These are phyloP conservation scores for Alternaria gansuensis DNA, from an alignment of 2,329 filamentous ascomycete species.

Conservation along the genomic window DNA sequence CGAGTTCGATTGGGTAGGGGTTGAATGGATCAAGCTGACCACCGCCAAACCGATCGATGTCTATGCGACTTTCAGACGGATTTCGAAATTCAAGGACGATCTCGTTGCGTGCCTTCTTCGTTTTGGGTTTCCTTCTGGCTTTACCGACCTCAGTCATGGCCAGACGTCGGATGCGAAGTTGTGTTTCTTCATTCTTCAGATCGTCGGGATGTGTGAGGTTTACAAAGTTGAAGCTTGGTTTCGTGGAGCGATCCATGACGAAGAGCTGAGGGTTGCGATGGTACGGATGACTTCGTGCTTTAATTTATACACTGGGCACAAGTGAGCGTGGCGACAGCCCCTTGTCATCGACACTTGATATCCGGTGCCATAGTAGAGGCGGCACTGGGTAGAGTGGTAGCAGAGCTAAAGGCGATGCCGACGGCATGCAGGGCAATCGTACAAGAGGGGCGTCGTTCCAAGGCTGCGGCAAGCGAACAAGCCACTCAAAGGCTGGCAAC, in stretches of 20 bases:
- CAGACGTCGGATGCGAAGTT: constrained; percentile 45
- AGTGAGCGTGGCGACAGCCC: constrained; percentile 5
- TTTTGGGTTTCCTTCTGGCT: constrained; percentile 40
- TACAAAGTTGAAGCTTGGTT: constrained; percentile 44
- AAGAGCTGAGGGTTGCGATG: not conserved
- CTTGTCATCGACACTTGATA: constrained; percentile 18
- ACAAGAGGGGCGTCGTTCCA: constrained; percentile 10
- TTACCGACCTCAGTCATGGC: constrained; percentile 48
- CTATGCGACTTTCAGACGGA: constrained; percentile 15
- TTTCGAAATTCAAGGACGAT: constrained; percentile 40
- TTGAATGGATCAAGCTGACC: constrained; percentile 39
- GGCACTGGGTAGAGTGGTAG: constrained; percentile 11
- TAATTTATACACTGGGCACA: constrained; percentile 10
- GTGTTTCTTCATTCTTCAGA: constrained; percentile 43
- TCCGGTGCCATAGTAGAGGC: constrained; percentile 10
- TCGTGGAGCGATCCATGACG: constrained; percentile 37
- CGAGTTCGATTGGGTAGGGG: constrained; percentile 39
- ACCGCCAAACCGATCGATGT: constrained; percentile 33
- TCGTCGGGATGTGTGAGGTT: constrained; percentile 46
- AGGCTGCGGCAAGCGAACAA: constrained; percentile 18
- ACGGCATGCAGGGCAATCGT: constrained; percentile 15
- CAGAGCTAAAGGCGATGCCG: constrained; percentile 16
- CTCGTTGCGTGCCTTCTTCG: constrained; percentile 37
- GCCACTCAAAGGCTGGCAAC: constrained; percentile 3
- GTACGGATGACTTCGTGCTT: not conserved